phyloP scores from a whole-genome alignment of 805 yeast species.

The Cyberlindnera euphorbiiphila region DNA sequence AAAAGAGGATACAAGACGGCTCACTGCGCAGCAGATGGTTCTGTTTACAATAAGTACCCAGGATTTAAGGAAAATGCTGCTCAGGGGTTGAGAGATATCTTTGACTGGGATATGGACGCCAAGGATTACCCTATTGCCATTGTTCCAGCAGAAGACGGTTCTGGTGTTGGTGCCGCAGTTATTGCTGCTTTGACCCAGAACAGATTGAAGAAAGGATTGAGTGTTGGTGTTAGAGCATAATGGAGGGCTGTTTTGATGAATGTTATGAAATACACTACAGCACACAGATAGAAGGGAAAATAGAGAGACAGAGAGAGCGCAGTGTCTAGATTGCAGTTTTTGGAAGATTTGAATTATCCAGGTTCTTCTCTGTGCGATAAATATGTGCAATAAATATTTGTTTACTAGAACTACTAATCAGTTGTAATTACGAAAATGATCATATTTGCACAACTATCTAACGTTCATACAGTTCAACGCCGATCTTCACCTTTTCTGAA shows the following conservation, averaged over 20 bases:
- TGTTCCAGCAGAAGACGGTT: conserved; percentile 95
- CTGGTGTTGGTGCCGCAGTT: conserved; percentile 97
- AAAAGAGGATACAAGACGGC: conserved; percentile 76
- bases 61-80: conserved; percentile 88
- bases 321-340: neutral
- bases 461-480: conserved; percentile 41
- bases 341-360: conserved; percentile 4
- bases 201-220: conserved; percentile 66
- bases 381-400: neutral
- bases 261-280: conserved; percentile 1
- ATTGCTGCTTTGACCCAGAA: conserved; percentile 91
- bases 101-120: conserved; percentile 61
- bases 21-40: conserved; percentile 96
- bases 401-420: too few species aligned
- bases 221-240: conserved; percentile 48
- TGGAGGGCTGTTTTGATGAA: conserved; percentile 1
- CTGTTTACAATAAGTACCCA: conserved; percentile 92
- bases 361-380: conserved; percentile 1
- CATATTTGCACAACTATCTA: neutral
- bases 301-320: neutral
- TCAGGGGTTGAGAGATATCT: conserved; percentile 80
- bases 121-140: conserved; percentile 72
- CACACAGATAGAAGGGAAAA: neutral
- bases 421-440: too few species aligned
- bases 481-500: conserved; percentile 47